Conservation (phyloP, 176 grass and related monocot species). For the Oryza coarctata region DNA sequence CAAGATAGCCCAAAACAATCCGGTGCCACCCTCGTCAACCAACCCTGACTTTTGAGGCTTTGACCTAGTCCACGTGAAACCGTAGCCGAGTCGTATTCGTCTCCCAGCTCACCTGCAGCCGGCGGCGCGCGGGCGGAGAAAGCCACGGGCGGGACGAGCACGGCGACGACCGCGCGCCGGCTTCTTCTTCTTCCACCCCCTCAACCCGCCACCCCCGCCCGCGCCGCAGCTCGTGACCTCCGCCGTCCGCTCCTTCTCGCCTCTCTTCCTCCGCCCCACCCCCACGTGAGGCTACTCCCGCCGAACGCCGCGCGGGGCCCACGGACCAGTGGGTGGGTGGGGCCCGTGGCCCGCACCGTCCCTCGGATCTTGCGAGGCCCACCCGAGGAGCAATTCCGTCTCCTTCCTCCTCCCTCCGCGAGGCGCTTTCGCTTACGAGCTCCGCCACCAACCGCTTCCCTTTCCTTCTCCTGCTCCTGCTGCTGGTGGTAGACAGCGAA, state of each 20-base stretch:
- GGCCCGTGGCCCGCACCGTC: not conserved
- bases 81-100: not conserved
- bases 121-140: not conserved
- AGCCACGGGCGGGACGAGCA: not conserved
- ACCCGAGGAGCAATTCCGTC: conserved; percentile 16
- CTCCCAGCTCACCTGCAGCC: not conserved
- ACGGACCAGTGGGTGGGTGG: not conserved
- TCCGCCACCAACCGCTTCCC: conserved; percentile 30
- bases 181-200: not conserved
- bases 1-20: not conserved
- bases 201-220: not conserved
- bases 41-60: not conserved
- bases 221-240: not conserved
- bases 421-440: not conserved
- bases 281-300: not conserved
- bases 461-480: not conserved
- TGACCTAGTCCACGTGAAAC: not conserved
- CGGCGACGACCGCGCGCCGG: not conserved
- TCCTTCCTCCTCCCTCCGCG: not conserved
- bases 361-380: not conserved
- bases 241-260: not conserved
- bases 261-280: not conserved
- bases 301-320: not conserved
- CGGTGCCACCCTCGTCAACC: not conserved
- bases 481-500: conserved; percentile 3